A percentile compares a stretch with the other conserved stretches of the same genome.
Conservation (phyloP, 768 basidiomycete genomes). For the Clavulina sp. region DNA sequence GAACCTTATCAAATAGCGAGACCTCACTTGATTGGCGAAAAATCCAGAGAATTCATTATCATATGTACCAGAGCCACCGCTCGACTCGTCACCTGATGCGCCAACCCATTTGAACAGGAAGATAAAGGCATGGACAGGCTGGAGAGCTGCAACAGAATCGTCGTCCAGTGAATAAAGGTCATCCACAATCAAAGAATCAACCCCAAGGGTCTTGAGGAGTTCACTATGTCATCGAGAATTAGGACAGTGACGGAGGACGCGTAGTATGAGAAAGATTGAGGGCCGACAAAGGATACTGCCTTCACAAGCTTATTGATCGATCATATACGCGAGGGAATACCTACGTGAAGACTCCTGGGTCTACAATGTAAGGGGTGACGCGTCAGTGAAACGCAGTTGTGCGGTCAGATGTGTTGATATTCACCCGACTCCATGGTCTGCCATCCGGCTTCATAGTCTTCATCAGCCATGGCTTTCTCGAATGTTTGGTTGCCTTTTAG, state of each 20-base stretch:
- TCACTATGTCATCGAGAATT: slow-evolving; percentile 33
- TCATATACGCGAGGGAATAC: no score
- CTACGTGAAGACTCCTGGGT: slow-evolving; percentile 1
- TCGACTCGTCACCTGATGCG: slow-evolving; percentile 16
- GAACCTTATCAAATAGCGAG: neutral
- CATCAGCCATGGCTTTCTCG: neutral
- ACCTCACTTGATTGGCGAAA: slow-evolving; percentile 58
- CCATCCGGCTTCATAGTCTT: slow-evolving; percentile 2
- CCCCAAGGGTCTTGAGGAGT: slow-evolving; percentile 57
- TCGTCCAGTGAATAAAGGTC: slow-evolving; percentile 76
- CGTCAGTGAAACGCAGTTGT: neutral
- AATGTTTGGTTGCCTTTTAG: no score
- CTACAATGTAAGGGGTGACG: neutral
- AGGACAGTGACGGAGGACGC: no score
- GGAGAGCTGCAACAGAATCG: slow-evolving; percentile 48
- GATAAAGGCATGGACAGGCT: slow-evolving; percentile 78
- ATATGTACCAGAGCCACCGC: slow-evolving; percentile 14
- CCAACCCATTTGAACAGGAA: slow-evolving; percentile 97
- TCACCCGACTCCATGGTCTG: slow-evolving; percentile 1
- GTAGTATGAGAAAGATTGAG: no score
- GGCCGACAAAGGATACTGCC: no score
- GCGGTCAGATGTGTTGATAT: neutral
- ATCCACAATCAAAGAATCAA: slow-evolving; percentile 76
- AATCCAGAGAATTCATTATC: slow-evolving; percentile 55
- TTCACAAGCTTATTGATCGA: no score